phyloP scores from a whole-genome alignment of 768 basidiomycete species.

The Amanita rubescens region DNA sequence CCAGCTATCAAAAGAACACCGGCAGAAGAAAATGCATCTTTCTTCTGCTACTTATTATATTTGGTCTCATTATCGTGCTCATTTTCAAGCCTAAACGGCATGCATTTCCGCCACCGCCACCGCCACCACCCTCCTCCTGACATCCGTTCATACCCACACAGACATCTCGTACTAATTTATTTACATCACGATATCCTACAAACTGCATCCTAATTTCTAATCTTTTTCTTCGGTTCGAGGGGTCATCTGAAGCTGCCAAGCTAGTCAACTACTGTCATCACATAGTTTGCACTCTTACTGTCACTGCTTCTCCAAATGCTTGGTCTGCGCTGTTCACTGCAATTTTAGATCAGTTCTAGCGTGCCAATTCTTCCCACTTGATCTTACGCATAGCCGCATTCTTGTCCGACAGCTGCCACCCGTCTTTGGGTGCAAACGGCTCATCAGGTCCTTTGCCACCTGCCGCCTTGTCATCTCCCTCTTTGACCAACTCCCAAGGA shows the following conservation, averaged over 20 bases:
- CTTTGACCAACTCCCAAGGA: conserved; percentile 59
- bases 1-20: conserved; percentile 89
- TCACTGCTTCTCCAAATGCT: conserved; percentile 36
- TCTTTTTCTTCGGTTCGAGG: conserved; percentile 19
- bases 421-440: conserved; percentile 14
- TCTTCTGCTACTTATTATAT: conserved; percentile 81
- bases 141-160: not conserved
- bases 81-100: conserved; percentile 85
- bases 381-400: conserved; percentile 42
- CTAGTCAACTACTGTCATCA: conserved; percentile 3
- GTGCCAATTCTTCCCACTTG: not conserved
- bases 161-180: not conserved
- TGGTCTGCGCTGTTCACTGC: conserved; percentile 34
- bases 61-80: conserved; percentile 79
- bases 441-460: conserved; percentile 9
- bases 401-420: conserved; percentile 46
- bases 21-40: conserved; percentile 92
- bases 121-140: conserved; percentile 19
- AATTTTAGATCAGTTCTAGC: not conserved
- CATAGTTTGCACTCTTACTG: conserved; percentile 13
- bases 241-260: conserved; percentile 26
- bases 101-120: conserved; percentile 22
- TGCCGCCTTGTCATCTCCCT: conserved; percentile 25
- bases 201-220: not conserved
- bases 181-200: not conserved